Evolutionary conservation across 805 yeast species (phyloP).

Genomic region (Metschnikowia kunwiensis): DNA sequence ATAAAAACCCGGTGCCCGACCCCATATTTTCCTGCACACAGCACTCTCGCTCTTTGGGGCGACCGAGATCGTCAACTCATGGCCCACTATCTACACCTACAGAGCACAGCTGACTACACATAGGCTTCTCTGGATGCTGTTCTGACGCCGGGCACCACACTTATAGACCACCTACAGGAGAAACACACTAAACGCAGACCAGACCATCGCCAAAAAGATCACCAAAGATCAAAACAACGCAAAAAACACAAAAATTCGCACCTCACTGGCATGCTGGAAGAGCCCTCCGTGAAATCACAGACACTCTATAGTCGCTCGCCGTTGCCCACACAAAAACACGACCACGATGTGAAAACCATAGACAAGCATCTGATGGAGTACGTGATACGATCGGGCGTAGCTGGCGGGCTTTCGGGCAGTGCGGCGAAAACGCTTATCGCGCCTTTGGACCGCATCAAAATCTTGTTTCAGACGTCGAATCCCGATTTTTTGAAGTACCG

Average conservation of each 20-base stretch:
- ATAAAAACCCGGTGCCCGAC: conserved; percentile 1
- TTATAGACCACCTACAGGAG: no score
- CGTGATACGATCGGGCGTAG: conserved; percentile 77
- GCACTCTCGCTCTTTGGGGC: background rate
- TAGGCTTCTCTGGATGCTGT: no score
- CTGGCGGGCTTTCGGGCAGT: conserved; percentile 95
- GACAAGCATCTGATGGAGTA: conserved; percentile 76
- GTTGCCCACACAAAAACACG: conserved; percentile 1
- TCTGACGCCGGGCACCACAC: no score
- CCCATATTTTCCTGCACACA: conserved; percentile 6
- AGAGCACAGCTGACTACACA: no score
- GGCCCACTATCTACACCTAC: background rate
- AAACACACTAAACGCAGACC: no score
- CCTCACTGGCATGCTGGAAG: conserved; percentile 11
- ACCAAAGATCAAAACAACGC: no score
- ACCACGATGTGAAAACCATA: conserved; percentile 31
- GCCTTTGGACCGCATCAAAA: conserved; percentile 92
- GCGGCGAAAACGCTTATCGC: conserved; percentile 96
- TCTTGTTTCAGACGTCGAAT: conserved; percentile 89
- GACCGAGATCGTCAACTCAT: background rate
- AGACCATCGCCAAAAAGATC: no score
- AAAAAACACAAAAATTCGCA: no score
- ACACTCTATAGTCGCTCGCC: conserved; percentile 1
- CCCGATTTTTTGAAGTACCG: conserved; percentile 81
- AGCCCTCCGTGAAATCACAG: conserved; percentile 2